Base-by-base conservation (phyloP, 1,284 basidiomycete genomes). In the Vanrija sp. region DNA sequence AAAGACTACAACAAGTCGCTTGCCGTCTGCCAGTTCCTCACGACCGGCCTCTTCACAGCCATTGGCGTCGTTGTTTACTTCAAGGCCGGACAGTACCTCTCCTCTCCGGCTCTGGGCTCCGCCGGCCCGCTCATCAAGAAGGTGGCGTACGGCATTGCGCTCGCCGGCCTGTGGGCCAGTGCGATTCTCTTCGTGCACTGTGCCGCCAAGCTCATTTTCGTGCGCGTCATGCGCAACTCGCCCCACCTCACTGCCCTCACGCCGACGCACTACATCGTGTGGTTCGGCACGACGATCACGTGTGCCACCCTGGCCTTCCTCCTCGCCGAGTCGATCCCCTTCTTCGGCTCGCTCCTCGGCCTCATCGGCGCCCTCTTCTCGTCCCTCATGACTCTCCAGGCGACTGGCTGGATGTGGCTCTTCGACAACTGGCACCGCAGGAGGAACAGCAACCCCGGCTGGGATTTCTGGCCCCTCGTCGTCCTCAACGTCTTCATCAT, bases 241-340 rank as follows among this genome's bases (percentile, higher is more conserved):
- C 47, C 51, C 12, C 85, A 86, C 66, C 66, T 86, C 52, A 80
- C 84, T 58, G 77, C 74, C 10, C 82, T 84, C 57, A 85, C 83
- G 0, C 7, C 76, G 12, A 72, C 80, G 7, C 84, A 85, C 42
- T 85, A 83, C 82, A 60, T 70, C 16, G 73, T 78, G 4, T 86
- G 85, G 85, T 71, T 81, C 29, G 72, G 76, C 2, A 40, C 47
- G 18, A 53, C 53, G 23, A 23, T 38, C 18, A 42, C 40, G 28
- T 21, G 38, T 38, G 53, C 44, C 45, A 25, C 56, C 28, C 46
- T 54, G 29, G 58, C 51, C 3, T 60, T 39, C 18, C 19, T 60
- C 29, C 38, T 60, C 19, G 58, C 58, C n/a, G 51, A 60, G 54
- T 65, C 64, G 14, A 69, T 74, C 49, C 67, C 68, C 10, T 67